Base-by-base conservation (phyloP, 768 basidiomycete species). In the Arthromyces matolae region DNA sequence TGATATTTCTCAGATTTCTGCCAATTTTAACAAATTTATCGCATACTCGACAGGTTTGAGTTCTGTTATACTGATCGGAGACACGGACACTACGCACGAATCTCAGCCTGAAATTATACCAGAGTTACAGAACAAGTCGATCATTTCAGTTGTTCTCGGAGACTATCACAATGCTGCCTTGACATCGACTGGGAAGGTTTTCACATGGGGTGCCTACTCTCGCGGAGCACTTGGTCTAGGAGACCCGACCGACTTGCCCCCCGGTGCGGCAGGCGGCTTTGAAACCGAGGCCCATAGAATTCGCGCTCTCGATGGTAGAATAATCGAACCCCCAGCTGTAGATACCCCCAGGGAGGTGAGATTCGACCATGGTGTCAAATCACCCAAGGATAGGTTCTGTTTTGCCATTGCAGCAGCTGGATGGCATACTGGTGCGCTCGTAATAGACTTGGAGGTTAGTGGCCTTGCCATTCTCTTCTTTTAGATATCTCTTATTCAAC, bases 91-190 rank as follows among this genome's bases (percentile, higher is more conserved):
- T 6, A 56, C 68, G 28, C 48, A 68, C 10, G 63, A 66, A 18
- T 71, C 68, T 13, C 57, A 60, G 48, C 89, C 86, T n/a, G 73
- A 70, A 27, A 71, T 92, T 49, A 72, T 89, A 4, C 83, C 86
- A 1, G 79, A 75, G 27, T 70, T 98, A 23, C 92, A 96, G 58
- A 77, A 87, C 55, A 78, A 70, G 54, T 72, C 76, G 29, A 80
- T 97, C 45, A 94, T 97, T 50, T 89, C 90, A 42, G 83, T 95
- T 46, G 84, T 86, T 12, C 76, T 93, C 42, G 95, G 95, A 5
- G 95, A 98, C 66, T 96, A 94, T 64, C 95, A 98, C 69, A 83
- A 76, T 60, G 89, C 82, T 28, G 94, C 95, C 1, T 71, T 96
- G 57, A 94, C 91, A 3, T 72, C 78, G 31, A 64, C 73, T 19